Percentiles rank a stretch among this genome's conserved stretches.
phyloP scores from a whole-genome alignment of 164 flowering plant genomes.

The Vitis labrusca region DNA sequence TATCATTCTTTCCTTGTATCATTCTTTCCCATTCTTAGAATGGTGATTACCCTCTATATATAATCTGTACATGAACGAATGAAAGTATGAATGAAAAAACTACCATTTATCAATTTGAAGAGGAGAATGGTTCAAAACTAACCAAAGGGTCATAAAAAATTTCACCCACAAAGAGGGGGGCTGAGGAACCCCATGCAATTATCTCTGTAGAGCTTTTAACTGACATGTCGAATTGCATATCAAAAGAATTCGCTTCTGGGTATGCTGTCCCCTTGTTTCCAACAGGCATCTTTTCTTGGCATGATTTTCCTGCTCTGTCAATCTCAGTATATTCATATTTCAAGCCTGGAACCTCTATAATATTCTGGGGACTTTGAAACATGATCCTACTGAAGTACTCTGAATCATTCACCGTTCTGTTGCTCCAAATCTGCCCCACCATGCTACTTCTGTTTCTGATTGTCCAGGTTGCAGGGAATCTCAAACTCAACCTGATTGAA shows the following conservation, averaged over 20 bases:
- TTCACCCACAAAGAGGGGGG: constrained; percentile 40
- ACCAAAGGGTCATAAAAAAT: constrained; percentile 15
- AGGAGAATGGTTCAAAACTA: not conserved
- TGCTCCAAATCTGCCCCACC: constrained; percentile 58
- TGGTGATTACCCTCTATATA: too few species aligned
- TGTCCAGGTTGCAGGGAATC: constrained; percentile 41
- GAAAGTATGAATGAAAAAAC: too few species aligned
- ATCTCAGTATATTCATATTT: constrained; percentile 50
- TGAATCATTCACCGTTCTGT: constrained; percentile 27
- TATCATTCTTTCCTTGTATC: too few species aligned
- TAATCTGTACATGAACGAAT: too few species aligned
- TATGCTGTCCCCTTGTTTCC: constrained; percentile 26
- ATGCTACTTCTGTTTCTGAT: constrained; percentile 32
- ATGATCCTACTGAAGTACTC: constrained; percentile 44
- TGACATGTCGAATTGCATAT: constrained; percentile 47
- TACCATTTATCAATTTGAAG: too few species aligned
- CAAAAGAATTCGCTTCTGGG: constrained; percentile 38
- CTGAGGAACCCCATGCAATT: constrained; percentile 33
- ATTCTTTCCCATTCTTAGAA: too few species aligned
- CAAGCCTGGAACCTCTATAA: constrained; percentile 19
- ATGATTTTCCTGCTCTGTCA: constrained; percentile 33
- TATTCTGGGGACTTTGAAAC: constrained; percentile 18
- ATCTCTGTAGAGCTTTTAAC: constrained; percentile 20
- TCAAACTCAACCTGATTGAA: constrained; percentile 43
- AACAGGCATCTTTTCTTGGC: constrained; percentile 24